These are phyloP conservation scores for Tagetes erecta DNA, from an alignment of 129 eudicot species.

Conservation along the genomic window DNA sequence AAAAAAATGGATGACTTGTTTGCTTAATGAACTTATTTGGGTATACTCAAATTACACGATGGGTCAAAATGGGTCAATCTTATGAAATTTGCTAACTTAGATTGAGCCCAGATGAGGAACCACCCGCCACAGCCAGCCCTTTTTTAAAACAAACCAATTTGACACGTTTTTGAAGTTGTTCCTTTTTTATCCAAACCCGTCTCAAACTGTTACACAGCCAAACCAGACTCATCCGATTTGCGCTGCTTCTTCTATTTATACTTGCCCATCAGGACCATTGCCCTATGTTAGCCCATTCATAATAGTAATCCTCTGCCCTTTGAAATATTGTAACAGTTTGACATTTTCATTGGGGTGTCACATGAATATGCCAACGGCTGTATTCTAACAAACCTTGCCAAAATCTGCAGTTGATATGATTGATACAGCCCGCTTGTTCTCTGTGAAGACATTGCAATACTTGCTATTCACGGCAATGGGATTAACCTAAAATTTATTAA, in stretches of 20 bases:
- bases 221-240: neutral
- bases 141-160: too few species aligned
- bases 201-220: neutral
- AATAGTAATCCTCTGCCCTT: neutral
- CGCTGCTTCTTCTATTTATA: too few species aligned
- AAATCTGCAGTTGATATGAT: conserved; percentile 77
- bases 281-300: neutral
- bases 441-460: conserved; percentile 94
- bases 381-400: conserved; percentile 65
- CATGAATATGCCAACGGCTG: neutral
- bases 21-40: neutral
- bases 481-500: conserved; percentile 59
- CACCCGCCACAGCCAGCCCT: too few species aligned
- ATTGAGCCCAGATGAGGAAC: neutral
- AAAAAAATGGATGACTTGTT: neutral
- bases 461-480: conserved; percentile 99
- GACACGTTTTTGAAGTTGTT: too few species aligned
- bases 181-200: neutral
- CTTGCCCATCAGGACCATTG: too few species aligned
- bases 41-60: neutral
- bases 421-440: conserved; percentile 80
- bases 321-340: neutral
- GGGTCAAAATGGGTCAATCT: neutral
- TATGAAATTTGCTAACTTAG: neutral
- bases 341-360: neutral